Conservation (phyloP, 2,329 filamentous ascomycete species). For the Byssoonygena ceratinophila region DNA sequence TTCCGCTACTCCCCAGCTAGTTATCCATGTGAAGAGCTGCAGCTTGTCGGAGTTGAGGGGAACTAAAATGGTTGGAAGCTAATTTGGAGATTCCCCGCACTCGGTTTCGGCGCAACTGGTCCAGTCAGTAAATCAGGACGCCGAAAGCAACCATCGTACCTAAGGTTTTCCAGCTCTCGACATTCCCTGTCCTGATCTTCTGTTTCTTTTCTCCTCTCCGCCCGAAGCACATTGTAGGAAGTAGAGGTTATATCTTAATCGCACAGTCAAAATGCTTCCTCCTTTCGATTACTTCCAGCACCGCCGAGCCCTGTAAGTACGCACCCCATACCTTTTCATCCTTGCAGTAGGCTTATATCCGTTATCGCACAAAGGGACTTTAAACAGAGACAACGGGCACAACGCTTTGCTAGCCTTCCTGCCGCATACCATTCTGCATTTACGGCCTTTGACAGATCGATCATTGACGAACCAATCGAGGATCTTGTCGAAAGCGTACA, state of each 20-base stretch:
- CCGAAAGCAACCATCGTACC: background rate
- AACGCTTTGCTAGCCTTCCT: slow-evolving; percentile 58
- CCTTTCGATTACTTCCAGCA: slow-evolving; percentile 61
- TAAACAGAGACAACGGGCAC: slow-evolving; percentile 66
- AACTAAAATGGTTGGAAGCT: background rate
- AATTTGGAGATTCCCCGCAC: slow-evolving; percentile 2
- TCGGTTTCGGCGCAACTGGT: slow-evolving; percentile 5
- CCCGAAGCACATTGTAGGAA: background rate
- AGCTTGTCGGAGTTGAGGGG: background rate
- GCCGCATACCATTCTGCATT: slow-evolving; percentile 56
- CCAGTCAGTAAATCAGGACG: background rate
- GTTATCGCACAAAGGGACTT: slow-evolving; percentile 46
- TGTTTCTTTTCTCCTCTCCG: background rate
- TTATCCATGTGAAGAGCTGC: background rate
- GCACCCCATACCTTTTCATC: background rate
- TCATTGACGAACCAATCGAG: slow-evolving; percentile 63
- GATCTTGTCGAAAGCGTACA: slow-evolving; percentile 70
- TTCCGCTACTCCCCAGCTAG: too few relatives aligned
- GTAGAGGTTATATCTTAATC: background rate
- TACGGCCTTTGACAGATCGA: slow-evolving; percentile 52
- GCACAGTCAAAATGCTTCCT: slow-evolving; percentile 35
- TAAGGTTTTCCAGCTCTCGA: background rate
- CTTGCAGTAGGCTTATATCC: slow-evolving; percentile 11
- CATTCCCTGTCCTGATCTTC: background rate
- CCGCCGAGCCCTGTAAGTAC: slow-evolving; percentile 56